Conservation (phyloP, 306 rosid species). For the Mimosa bimucronata region DNA sequence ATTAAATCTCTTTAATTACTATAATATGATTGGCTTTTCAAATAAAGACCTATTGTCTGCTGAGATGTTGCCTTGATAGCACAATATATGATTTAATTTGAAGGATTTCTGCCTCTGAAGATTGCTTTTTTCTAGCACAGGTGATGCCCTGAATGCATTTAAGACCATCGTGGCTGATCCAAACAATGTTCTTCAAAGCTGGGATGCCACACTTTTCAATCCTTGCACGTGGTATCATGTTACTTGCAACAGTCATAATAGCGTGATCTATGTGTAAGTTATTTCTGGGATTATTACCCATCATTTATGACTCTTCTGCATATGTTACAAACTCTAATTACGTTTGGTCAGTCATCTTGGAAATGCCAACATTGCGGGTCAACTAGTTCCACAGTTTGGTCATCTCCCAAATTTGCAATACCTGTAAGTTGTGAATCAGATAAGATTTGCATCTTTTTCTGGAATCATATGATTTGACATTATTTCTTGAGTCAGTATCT, state of each 20-base stretch:
- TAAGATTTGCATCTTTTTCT: neutral
- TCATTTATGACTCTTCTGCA: neutral
- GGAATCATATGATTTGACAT: neutral
- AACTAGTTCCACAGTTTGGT: constrained; percentile 66
- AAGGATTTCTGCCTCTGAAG: constrained; percentile 7
- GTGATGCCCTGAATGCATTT: constrained; percentile 65
- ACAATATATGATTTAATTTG: neutral
- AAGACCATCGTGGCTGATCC: constrained; percentile 60
- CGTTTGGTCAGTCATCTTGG: constrained; percentile 67
- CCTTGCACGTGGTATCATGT: constrained; percentile 87
- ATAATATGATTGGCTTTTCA: too few relatives aligned
- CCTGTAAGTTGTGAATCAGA: constrained; percentile 55
- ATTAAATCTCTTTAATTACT: too few relatives aligned
- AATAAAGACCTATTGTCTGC: too few relatives aligned
- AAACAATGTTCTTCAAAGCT: constrained; percentile 54
- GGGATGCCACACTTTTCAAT: constrained; percentile 69
- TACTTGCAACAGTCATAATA: constrained; percentile 53
- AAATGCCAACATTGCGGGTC: constrained; percentile 70
- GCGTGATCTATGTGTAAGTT: constrained; percentile 74
- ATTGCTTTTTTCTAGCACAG: constrained; percentile 37
- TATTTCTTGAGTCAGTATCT: neutral
- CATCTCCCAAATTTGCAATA: constrained; percentile 59
- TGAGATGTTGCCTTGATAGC: neutral
- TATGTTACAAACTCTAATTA: neutral
- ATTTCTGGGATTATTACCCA: constrained; percentile 11